A percentile compares a stretch with the other conserved stretches of the same genome.
phyloP scores from a whole-genome alignment of 176 grass and related monocot genomes.

The Oryza glaberrima region DNA sequence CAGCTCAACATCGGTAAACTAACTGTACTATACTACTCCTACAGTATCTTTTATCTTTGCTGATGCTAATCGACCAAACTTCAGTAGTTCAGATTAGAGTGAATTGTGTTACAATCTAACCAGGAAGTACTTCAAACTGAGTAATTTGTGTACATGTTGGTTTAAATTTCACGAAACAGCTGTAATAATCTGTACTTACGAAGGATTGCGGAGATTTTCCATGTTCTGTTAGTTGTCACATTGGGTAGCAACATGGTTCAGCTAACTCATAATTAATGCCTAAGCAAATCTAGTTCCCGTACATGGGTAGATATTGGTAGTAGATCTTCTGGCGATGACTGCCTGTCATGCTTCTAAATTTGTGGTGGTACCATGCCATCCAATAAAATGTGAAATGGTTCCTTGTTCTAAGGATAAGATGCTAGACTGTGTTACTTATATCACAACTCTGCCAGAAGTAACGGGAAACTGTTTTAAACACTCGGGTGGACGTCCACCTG shows the following conservation, averaged over 20 bases:
- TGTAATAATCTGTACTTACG: background rate
- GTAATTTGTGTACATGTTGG: background rate
- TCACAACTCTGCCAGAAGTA: background rate
- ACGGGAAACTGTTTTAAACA: too few relatives aligned
- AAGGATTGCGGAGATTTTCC: background rate
- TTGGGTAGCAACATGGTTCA: background rate
- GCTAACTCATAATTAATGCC: background rate
- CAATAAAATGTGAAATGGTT: background rate
- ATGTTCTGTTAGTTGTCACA: background rate
- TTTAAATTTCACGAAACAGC: background rate
- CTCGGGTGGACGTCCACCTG: too few relatives aligned
- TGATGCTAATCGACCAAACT: constrained; percentile 4
- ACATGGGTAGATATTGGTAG: background rate
- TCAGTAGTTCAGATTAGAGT: constrained; percentile 1
- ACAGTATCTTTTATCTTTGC: background rate
- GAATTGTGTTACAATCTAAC: background rate
- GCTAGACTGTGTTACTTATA: background rate
- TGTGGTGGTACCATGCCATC: background rate
- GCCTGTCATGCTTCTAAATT: background rate
- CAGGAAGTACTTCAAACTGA: background rate
- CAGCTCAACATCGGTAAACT: constrained; percentile 92
- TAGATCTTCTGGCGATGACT: background rate
- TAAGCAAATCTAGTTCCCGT: background rate
- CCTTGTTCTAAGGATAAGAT: background rate
- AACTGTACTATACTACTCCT: background rate